Conservation (phyloP, 2,329 filamentous ascomycete species). For the Colletotrichum chrysophilum region DNA sequence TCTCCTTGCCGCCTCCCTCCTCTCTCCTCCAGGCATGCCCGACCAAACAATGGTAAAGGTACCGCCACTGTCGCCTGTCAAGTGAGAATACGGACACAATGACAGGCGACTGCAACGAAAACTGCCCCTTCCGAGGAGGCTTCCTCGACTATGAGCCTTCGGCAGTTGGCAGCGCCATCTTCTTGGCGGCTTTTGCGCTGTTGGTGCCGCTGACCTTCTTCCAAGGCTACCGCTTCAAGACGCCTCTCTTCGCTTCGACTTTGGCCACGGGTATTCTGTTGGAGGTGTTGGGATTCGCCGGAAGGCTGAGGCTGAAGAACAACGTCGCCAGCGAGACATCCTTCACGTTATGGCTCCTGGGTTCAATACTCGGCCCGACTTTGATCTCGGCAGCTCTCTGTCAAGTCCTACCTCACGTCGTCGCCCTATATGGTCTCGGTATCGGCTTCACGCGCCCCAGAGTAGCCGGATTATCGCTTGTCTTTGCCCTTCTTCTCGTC, state of each 20-base stretch:
- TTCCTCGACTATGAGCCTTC: constrained; percentile 42
- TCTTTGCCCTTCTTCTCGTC: constrained; percentile 35
- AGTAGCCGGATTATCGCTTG: constrained; percentile 37
- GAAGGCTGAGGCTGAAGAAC: constrained; percentile 46
- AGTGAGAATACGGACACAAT: constrained; percentile 27
- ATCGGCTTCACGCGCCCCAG: constrained; percentile 41
- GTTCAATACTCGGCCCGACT: constrained; percentile 52
- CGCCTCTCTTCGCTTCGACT: constrained; percentile 43
- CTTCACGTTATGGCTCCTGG: constrained; percentile 51
- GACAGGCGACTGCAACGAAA: constrained; percentile 36
- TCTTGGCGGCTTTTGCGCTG: constrained; percentile 44
- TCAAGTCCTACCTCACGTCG: constrained; percentile 48
- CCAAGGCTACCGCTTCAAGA: constrained; percentile 43
- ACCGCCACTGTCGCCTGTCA: constrained; percentile 20
- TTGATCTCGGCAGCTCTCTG: constrained; percentile 50
- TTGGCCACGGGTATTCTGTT: constrained; percentile 46
- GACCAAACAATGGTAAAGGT: constrained; percentile 14
- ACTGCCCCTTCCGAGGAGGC: constrained; percentile 38
- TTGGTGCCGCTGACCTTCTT: constrained; percentile 42
- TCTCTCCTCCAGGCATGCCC: constrained; percentile 6
- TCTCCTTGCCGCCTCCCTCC: background rate
- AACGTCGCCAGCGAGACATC: constrained; percentile 35
- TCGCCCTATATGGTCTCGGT: constrained; percentile 51
- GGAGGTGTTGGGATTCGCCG: constrained; percentile 52
- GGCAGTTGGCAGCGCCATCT: constrained; percentile 43